These are phyloP conservation scores for Sugiyamaella floridensis DNA, from an alignment of 805 yeast genomes.

Conservation along the genomic window DNA sequence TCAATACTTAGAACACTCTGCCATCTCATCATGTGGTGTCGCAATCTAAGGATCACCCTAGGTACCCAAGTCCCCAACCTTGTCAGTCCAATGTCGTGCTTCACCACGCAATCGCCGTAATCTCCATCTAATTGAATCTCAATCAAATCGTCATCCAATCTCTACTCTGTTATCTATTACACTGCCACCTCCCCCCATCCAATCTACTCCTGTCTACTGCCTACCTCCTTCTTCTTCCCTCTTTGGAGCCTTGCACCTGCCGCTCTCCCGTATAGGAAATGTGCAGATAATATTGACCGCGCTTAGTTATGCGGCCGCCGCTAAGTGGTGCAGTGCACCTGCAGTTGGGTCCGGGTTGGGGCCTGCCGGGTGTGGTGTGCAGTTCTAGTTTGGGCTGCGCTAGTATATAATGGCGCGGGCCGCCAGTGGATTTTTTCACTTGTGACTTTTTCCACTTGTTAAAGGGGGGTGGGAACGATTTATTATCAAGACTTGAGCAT, in stretches of 20 bases:
- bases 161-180: too few relatives aligned
- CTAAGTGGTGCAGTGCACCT: not conserved
- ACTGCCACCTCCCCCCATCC: not conserved
- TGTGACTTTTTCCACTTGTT: not conserved
- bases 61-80: too few relatives aligned
- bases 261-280: not conserved
- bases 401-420: not conserved
- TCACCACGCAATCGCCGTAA: too few relatives aligned
- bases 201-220: not conserved
- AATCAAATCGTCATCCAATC: too few relatives aligned
- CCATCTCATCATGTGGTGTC: too few relatives aligned
- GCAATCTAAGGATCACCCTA: too few relatives aligned
- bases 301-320: not conserved
- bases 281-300: not conserved
- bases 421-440: not conserved
- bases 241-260: not conserved
- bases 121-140: too few relatives aligned
- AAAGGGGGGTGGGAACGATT: too few relatives aligned
- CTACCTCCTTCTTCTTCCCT: not conserved
- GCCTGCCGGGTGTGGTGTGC: not conserved
- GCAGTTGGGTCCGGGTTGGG: not conserved
- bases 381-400: not conserved
- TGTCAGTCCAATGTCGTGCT: too few relatives aligned
- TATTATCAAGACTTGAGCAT: too few relatives aligned
- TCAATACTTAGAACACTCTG: too few relatives aligned